Evolutionary conservation across 768 basidiomycete species (phyloP), one percentile per base, ranked within the genome.

Genomic region (Trametes cubensis): DNA sequence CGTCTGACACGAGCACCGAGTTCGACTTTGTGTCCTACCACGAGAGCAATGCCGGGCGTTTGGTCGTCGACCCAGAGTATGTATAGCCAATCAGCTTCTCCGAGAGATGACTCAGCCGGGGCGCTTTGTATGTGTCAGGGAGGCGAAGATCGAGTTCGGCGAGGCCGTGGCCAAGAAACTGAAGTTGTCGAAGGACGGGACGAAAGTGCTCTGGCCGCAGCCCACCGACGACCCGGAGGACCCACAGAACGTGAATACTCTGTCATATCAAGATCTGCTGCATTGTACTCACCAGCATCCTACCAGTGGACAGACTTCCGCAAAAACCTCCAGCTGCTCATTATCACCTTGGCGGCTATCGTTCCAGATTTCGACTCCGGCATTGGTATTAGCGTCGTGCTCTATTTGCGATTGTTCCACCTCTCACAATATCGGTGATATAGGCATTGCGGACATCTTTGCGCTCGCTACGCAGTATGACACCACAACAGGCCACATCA

Each of bases 301-400:
- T 71, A 0, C 34, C 74, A 84, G 73, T 88, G 87, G 87, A 77
- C 79, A 20, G 72, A 75, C 50, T 66, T 77, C 25, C 79, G 78
- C 40, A 89, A 88, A 73, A 77, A 78, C 58, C 55, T 85, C 0
- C 84, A 85, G 65, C 75, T 90, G 1, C 61, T 85, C 41, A 83
- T 88, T 49, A 77, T 88, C 56, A 87, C 86, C 0, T 71, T 88
- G 17, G 86, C 87, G 13, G 82, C 86, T 0, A 81, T 86, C 55
- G 80, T 88, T 4, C 88, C 87, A 2, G 87, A 89, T 61, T 89
- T 89, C 60, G 81, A 84, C 66, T 87, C 85, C 11, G 85, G 82
- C 0, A 84, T 87, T 53, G 87, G 87, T 83, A 40, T 73, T 66
- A 18, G 13, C 15, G 1, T 34, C 6, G 41, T 8, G 2, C 23